Evolutionary conservation across 805 yeast species (phyloP), one percentile per base, ranked within the genome.

Genomic region (Barnettozyma pratensis): DNA sequence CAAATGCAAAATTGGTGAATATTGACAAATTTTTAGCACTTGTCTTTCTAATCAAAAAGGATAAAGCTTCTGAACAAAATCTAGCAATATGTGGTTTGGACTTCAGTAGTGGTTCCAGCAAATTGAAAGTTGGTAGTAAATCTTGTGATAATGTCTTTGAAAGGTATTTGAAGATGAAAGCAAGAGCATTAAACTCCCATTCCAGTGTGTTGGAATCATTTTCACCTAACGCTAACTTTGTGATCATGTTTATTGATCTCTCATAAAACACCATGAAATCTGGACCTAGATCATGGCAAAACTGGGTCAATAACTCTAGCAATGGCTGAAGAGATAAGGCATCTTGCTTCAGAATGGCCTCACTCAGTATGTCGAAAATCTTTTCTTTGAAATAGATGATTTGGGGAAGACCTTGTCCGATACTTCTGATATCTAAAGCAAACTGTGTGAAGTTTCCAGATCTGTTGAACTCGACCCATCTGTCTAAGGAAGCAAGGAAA

Each of bases 201-300:
- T 94, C 97, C 38, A 92, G 73, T 1, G 88, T 73, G 7, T 83
- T 72, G 45, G 83, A 74, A 50, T 74, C 69, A 51, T 78, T 79
- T 50, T 80, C 79, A 30, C 60, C 57, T 8, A 67, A 51, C 7
- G 87, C 73, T 45, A 87, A 61, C 0, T 69, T 63, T 5, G 75
- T 76, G 39, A 91, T 72, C 27, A 76, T 56, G 0, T 59, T 54
- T 42, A 92, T 66, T 1, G 89, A 67, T 28, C 67, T 62, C 2
- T 69, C 69, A 60, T 88, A 90, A 59, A 71, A 89, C 7, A 77
- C 79, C 71, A 89, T 76, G 60, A 91, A 94, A 56, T 92, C 98
- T 3, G 92, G 84, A 8, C 97, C 97, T 53, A 92, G 69, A 69
- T 92, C 99, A 58, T 88, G 97, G 38, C 90, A 83, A 57, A 94